Base-by-base conservation (phyloP, 306 rosid genomes). In the Quillaja saponaria region DNA sequence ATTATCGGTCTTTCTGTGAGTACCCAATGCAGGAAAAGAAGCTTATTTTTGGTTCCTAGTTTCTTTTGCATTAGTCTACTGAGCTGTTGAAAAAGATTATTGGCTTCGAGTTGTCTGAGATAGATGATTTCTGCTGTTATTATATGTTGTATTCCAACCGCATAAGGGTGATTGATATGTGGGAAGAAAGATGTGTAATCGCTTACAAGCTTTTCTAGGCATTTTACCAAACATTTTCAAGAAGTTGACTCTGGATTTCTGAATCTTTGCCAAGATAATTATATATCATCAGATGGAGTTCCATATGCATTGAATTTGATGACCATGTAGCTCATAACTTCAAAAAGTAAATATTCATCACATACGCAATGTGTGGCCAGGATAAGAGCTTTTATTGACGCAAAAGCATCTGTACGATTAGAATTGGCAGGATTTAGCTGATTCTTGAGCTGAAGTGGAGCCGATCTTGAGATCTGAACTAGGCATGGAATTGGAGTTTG, bases 131-230 rank as follows among this genome's bases (percentile, higher is more conserved):
- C 31, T 66, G 25, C 16, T 14, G 13, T 12, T 49, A n/a, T 59
- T 25, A 25, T 25, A 25, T 25, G 4, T 25, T 60, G 21, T 57
- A 3, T 41, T 34, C 15, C 55, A 42, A 55, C 75, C 75, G 82
- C 69, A 81, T 89, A 65, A 83, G 96, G 73, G 99, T 86, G 70
- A 79, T 92, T 86, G 70, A 79, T 92, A 61, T 92, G 96, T 55
- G 99, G 96, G 72, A 92, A 81, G 81, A 88, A 92, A 76, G 99
- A 92, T 61, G 33, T 89, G 46, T 89, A 92, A 80, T 83, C 67
- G 99, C 96, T 34, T 83, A 89, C 85, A 84, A 83, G 78, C 84
- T 89, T 83, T 92, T 92, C 77, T 89, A 89, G 77, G 94, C 95
- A 38, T 92, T 89, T 75, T 92, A 84, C 76, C 72, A 72, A 75